phyloP scores from a whole-genome alignment of 306 rosid genomes.

The Prunus persica region DNA sequence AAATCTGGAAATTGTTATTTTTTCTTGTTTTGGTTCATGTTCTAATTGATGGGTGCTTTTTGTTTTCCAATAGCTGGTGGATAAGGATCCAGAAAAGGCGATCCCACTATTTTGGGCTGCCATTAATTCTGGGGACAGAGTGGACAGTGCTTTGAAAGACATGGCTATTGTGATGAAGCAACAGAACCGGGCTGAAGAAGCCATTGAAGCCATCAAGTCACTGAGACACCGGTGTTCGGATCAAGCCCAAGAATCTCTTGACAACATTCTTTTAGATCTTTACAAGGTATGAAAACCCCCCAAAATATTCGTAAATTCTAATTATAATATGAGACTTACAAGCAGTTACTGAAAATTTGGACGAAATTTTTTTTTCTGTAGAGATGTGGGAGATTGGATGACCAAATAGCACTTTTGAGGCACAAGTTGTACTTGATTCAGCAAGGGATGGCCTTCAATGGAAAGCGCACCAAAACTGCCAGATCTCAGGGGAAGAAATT shows the following conservation, averaged over 20 bases:
- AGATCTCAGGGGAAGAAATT: constrained; percentile 99
- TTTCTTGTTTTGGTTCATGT: background rate
- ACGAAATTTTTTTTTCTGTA: constrained; percentile 1
- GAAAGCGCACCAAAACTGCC: constrained; percentile 93
- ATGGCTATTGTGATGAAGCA: constrained; percentile 99
- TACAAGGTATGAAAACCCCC: constrained; percentile 56
- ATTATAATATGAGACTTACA: background rate
- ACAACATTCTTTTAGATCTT: constrained; percentile 89
- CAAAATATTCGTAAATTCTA: background rate
- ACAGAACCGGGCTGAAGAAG: constrained; percentile 93
- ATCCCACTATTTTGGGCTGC: constrained; percentile 97
- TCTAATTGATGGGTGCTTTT: background rate
- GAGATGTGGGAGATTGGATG: constrained; percentile 98
- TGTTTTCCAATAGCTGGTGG: constrained; percentile 58
- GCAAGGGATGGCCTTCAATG: constrained; percentile 95
- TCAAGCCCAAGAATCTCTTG: constrained; percentile 97
- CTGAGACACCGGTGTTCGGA: constrained; percentile 82
- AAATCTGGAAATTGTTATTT: background rate
- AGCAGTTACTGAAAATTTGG: background rate
- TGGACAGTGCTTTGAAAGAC: constrained; percentile 93
- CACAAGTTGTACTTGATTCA: constrained; percentile 84
- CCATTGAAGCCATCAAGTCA: constrained; percentile 92
- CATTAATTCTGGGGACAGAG: constrained; percentile 94
- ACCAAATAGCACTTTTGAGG: constrained; percentile 72
- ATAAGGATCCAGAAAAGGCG: constrained; percentile 95